Evolutionary conservation across 495 filamentous ascomycete genomes (phyloP).

Genomic region (Lophium mytilinum): DNA sequence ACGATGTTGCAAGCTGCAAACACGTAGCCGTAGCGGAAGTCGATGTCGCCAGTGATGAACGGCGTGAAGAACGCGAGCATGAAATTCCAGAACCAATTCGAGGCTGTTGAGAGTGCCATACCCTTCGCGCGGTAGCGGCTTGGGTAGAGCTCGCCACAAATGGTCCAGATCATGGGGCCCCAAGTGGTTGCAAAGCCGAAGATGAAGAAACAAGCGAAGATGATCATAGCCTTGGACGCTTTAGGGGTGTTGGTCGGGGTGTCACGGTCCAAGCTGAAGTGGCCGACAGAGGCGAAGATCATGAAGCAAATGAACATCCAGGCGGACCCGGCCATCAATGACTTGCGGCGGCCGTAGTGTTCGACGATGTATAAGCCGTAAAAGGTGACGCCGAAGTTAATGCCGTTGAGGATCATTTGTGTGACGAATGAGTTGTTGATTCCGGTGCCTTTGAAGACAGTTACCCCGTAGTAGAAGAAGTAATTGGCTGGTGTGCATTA

Average conservation of each 20-base stretch:
- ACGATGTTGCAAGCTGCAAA: conserved; percentile 64
- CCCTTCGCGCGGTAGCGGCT: conserved; percentile 63
- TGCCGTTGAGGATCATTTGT: conserved; percentile 29
- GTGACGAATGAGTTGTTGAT: conserved; percentile 30
- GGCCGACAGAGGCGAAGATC: conserved; percentile 33
- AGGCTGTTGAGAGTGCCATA: conserved; percentile 69
- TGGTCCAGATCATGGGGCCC: conserved; percentile 79
- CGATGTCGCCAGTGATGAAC: conserved; percentile 59
- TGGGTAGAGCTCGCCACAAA: conserved; percentile 76
- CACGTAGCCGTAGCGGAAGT: conserved; percentile 71
- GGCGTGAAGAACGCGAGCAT: conserved; percentile 78
- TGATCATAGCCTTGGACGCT: conserved; percentile 6
- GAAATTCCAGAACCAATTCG: conserved; percentile 92
- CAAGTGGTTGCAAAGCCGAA: conserved; percentile 37
- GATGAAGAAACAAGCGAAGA: conserved; percentile 22
- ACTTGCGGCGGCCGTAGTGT: conserved; percentile 30
- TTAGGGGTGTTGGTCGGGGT: neutral
- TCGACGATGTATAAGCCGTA: conserved; percentile 34
- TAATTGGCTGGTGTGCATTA: conserved; percentile 45
- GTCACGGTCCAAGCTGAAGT: conserved; percentile 27
- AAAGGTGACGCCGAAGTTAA: conserved; percentile 35
- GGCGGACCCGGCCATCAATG: conserved; percentile 28
- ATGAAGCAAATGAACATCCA: conserved; percentile 38
- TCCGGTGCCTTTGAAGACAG: conserved; percentile 29
- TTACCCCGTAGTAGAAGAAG: conserved; percentile 44